phyloP scores from a whole-genome alignment of 179 eudicot genomes.

The Camellia oleifera region DNA sequence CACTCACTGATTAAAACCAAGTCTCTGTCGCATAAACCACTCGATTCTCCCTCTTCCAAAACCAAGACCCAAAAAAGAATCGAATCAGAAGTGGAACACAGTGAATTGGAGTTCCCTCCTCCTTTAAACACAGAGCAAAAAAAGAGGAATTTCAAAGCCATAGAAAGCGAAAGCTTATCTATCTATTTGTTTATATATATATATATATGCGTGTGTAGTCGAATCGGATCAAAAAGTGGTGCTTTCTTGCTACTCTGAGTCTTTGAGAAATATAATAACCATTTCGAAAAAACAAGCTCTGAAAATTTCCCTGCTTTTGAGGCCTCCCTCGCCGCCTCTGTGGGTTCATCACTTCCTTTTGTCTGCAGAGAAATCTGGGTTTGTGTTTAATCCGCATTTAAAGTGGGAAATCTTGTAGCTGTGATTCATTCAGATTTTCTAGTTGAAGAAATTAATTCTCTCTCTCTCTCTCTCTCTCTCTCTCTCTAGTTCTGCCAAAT shows the following conservation, averaged over 20 bases:
- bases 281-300: background rate
- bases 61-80: background rate
- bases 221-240: slow-evolving; percentile 2
- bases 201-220: background rate
- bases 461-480: background rate
- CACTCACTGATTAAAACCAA: background rate
- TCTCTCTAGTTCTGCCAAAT: background rate
- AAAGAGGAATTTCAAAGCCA: background rate
- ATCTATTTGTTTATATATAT: background rate
- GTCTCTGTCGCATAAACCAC: background rate
- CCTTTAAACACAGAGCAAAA: background rate
- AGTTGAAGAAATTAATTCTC: slow-evolving; percentile 3
- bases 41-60: background rate
- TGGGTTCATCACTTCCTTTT: background rate
- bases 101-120: background rate
- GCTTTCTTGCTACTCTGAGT: background rate
- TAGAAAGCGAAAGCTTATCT: background rate
- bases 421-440: background rate
- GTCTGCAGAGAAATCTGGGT: background rate
- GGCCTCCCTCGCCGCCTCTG: slow-evolving; percentile 25
- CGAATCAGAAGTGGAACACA: slow-evolving; percentile 7
- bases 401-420: background rate
- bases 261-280: no score
- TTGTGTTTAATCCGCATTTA: slow-evolving; percentile 8
- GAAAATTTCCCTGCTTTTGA: slow-evolving; percentile 15